A percentile compares a stretch with the other conserved stretches of the same genome.
Conservation (phyloP, 1,284 basidiomycete genomes). For the Cyathus olla region DNA sequence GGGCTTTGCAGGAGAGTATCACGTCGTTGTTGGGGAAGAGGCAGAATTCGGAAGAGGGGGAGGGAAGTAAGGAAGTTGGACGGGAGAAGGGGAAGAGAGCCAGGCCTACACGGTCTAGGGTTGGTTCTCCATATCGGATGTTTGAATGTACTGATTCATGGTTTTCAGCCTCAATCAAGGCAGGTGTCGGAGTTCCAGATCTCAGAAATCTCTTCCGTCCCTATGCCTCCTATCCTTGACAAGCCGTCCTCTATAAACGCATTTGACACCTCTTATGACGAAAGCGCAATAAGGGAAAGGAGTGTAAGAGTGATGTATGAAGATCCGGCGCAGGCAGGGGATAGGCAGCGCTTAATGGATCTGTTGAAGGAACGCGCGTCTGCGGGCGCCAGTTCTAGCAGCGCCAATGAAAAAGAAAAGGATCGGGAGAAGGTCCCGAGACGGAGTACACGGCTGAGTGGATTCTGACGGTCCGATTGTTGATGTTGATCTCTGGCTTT, state of each 20-base stretch:
- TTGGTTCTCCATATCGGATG: constrained; percentile 27
- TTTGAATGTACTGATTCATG: constrained; percentile 4
- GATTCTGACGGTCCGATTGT: background rate
- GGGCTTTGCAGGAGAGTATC: constrained; percentile 71
- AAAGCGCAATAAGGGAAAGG: constrained; percentile 44
- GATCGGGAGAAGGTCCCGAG: background rate
- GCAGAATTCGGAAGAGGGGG: constrained; percentile 54
- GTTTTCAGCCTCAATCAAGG: constrained; percentile 45
- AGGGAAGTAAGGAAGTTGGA: constrained; percentile 46
- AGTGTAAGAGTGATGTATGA: constrained; percentile 72
- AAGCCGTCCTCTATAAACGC: constrained; percentile 26
- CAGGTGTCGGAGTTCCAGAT: constrained; percentile 1
- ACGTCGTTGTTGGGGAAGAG: constrained; percentile 76
- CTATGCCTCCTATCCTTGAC: constrained; percentile 11
- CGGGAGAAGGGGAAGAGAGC: constrained; percentile 25
- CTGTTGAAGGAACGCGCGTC: constrained; percentile 37
- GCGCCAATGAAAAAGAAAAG: background rate
- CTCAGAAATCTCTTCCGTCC: constrained; percentile 11
- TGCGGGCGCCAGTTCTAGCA: background rate
- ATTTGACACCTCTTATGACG: constrained; percentile 34
- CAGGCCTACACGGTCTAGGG: constrained; percentile 50
- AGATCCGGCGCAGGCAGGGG: constrained; percentile 70
- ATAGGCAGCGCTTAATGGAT: constrained; percentile 58
- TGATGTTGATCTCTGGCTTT: background rate
- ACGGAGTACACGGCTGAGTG: background rate